phyloP scores from a whole-genome alignment of 306 rosid species.

The Rubus idaeus region DNA sequence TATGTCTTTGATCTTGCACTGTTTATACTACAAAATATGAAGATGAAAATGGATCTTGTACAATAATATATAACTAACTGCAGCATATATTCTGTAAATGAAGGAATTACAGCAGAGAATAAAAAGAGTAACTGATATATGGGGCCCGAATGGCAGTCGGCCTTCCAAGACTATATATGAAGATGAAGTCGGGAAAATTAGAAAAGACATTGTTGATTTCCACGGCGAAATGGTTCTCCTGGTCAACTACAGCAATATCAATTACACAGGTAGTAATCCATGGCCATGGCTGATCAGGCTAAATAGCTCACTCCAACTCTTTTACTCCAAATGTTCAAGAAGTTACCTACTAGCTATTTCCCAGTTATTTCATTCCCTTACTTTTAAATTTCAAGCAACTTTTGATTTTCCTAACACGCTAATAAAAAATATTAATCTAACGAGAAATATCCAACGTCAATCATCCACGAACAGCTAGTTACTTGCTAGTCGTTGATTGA shows the following conservation, averaged over 20 bases:
- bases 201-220: constrained; percentile 80
- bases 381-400: background rate
- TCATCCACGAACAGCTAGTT: background rate
- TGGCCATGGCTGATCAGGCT: background rate
- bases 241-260: constrained; percentile 78
- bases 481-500: background rate
- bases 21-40: too few relatives aligned
- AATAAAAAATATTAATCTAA: background rate
- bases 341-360: too few relatives aligned
- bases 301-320: background rate
- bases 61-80: background rate
- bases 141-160: constrained; percentile 58
- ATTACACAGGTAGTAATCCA: constrained; percentile 63
- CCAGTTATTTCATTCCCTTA: background rate
- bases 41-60: background rate
- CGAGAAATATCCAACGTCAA: background rate
- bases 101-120: constrained; percentile 75
- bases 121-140: constrained; percentile 43
- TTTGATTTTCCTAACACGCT: background rate
- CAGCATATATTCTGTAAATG: background rate
- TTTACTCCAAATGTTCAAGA: background rate
- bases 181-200: constrained; percentile 62
- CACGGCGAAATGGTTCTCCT: constrained; percentile 95
- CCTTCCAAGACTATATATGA: constrained; percentile 44
- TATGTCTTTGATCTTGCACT: too few relatives aligned